A percentile compares a stretch with the other conserved stretches of the same genome.
phyloP scores from a whole-genome alignment of 139 green algal species.

The Gonium pectorale region DNA sequence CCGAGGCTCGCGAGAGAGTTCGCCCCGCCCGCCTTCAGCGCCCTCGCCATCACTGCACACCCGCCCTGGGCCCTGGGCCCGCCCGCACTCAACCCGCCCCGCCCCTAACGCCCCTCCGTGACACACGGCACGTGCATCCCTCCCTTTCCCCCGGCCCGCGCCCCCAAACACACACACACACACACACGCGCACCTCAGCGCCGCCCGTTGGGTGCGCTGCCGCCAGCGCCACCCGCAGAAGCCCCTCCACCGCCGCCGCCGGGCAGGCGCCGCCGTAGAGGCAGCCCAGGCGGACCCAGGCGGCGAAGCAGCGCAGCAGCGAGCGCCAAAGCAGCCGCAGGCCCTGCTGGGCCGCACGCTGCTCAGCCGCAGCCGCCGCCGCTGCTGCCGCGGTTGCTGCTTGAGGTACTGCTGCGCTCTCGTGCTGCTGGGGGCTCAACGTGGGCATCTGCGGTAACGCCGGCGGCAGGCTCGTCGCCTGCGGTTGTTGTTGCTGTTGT shows the following conservation, averaged over 20 bases:
- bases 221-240: constrained; percentile 3
- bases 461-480: too few species aligned
- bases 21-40: too few species aligned
- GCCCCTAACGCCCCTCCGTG: too few species aligned
- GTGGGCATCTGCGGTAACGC: too few species aligned
- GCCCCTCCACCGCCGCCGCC: background rate
- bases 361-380: too few species aligned
- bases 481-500: background rate
- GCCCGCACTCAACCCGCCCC: too few species aligned
- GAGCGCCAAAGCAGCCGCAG: background rate
- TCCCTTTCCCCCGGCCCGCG: background rate
- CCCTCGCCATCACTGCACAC: too few species aligned
- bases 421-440: too few species aligned
- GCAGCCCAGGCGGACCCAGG: constrained; percentile 49
- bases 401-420: background rate
- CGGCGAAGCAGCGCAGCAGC: constrained; percentile 30
- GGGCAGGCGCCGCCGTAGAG: constrained; percentile 21
- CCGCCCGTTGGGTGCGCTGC: background rate
- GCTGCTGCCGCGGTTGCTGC: background rate
- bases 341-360: background rate
- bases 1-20: too few species aligned
- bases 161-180: too few species aligned
- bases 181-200: background rate
- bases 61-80: too few species aligned
- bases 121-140: background rate